Evolutionary conservation across 2,329 filamentous ascomycete species (phyloP).

Genomic region (Eutypa lata): DNA sequence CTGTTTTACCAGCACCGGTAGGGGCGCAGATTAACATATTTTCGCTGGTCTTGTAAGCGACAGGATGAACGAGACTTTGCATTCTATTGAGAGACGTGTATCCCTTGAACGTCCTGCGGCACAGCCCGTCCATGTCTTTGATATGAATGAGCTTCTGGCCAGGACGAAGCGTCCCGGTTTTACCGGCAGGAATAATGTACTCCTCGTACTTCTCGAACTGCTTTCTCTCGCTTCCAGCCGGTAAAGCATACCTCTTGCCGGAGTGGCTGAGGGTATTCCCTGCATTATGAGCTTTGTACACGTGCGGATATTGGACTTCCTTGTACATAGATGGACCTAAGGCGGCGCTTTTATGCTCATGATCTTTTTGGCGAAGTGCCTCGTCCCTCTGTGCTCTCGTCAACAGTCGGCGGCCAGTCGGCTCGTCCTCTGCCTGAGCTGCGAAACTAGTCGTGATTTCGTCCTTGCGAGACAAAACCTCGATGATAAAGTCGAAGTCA

Average conservation of each 20-base stretch:
- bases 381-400: constrained; percentile 77
- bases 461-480: constrained; percentile 75
- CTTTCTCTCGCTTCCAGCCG: constrained; percentile 67
- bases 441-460: constrained; percentile 56
- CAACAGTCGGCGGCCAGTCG: constrained; percentile 53
- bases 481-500: constrained; percentile 88
- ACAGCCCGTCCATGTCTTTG: constrained; percentile 81
- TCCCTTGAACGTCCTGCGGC: constrained; percentile 85
- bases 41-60: constrained; percentile 92
- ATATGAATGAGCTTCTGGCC: constrained; percentile 78
- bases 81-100: constrained; percentile 95
- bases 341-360: constrained; percentile 74
- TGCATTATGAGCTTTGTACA: constrained; percentile 79
- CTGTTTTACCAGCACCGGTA: constrained; percentile 97
- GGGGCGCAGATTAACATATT: constrained; percentile 99
- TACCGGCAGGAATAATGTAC: constrained; percentile 78
- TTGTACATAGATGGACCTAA: constrained; percentile 70
- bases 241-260: constrained; percentile 80
- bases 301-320: constrained; percentile 83
- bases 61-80: constrained; percentile 94
- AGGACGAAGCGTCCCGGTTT: constrained; percentile 69
- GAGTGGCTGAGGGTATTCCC: constrained; percentile 80
- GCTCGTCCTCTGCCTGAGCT: constrained; percentile 31
- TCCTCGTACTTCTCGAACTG: constrained; percentile 84
- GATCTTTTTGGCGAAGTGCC: constrained; percentile 70